Evolutionary conservation across 164 flowering plant species (phyloP).

Genomic region (Litsea cubeba): DNA sequence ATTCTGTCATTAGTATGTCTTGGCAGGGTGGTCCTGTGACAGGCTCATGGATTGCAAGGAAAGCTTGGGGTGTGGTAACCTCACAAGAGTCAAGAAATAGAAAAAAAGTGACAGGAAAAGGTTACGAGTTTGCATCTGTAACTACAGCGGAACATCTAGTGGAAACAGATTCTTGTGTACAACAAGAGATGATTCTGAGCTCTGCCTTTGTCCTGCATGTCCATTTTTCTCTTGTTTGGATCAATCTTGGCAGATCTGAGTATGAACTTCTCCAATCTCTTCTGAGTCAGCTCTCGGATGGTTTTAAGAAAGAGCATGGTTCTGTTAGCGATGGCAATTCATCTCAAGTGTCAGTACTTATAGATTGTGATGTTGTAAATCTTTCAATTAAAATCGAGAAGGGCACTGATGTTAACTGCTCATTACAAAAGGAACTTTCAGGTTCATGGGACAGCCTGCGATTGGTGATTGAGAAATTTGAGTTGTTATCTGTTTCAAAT

Average conservation of each 20-base stretch:
- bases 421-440: constrained; percentile 72
- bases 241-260: constrained; percentile 40
- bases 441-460: constrained; percentile 65
- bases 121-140: constrained; percentile 65
- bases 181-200: constrained; percentile 65
- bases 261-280: constrained; percentile 40
- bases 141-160: constrained; percentile 43
- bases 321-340: constrained; percentile 7
- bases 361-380: constrained; percentile 62
- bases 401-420: constrained; percentile 28
- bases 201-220: constrained; percentile 52
- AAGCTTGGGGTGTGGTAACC: constrained; percentile 56
- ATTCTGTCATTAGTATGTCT: constrained; percentile 50
- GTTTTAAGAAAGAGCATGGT: constrained; percentile 24
- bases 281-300: constrained; percentile 39
- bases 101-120: constrained; percentile 38
- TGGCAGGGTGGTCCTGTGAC: constrained; percentile 72
- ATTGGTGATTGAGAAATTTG: constrained; percentile 55
- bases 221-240: constrained; percentile 34
- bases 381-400: constrained; percentile 38
- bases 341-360: constrained; percentile 56
- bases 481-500: constrained; percentile 65
- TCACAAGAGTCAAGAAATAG: constrained; percentile 37
- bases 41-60: constrained; percentile 64
- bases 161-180: constrained; percentile 35